phyloP scores from a whole-genome alignment of 805 yeast species.

The Metschnikowia lachancei region DNA sequence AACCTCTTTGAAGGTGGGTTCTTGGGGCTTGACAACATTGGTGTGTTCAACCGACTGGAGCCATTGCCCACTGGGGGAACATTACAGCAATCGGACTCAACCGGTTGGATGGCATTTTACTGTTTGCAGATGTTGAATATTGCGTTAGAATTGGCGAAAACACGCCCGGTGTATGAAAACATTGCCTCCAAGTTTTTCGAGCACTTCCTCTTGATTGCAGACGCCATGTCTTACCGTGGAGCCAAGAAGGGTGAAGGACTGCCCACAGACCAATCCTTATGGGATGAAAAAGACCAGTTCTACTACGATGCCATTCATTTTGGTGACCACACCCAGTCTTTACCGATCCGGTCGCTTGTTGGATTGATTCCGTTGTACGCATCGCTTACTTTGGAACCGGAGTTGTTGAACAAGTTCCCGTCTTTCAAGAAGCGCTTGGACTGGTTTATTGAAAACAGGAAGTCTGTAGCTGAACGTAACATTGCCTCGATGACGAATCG shows the following conservation, averaged over 20 bases:
- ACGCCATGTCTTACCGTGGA: constrained; percentile 77
- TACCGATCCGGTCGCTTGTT: constrained; percentile 85
- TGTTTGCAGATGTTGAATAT: constrained; percentile 87
- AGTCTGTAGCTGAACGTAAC: constrained; percentile 70
- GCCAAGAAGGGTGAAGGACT: constrained; percentile 41
- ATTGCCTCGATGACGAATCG: constrained; percentile 78
- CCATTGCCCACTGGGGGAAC: constrained; percentile 90
- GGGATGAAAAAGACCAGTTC: constrained; percentile 88
- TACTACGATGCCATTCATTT: constrained; percentile 93
- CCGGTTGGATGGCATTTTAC: constrained; percentile 98
- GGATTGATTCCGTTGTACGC: constrained; percentile 92
- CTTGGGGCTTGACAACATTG: constrained; percentile 88
- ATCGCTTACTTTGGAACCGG: constrained; percentile 82
- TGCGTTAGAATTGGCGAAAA: constrained; percentile 84
- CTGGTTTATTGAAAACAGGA: constrained; percentile 77
- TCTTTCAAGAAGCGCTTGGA: constrained; percentile 76
- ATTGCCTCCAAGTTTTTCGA: constrained; percentile 93
- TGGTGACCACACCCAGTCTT: constrained; percentile 56
- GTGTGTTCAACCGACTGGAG: constrained; percentile 88
- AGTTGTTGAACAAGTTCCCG: constrained; percentile 71
- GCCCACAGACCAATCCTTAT: constrained; percentile 58
- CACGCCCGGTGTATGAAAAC: constrained; percentile 83
- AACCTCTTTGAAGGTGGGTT: constrained; percentile 94
- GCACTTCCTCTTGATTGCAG: constrained; percentile 87
- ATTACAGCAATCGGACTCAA: constrained; percentile 90